Evolutionary conservation across 2,329 filamentous ascomycete species (phyloP).

Genomic region (Ceratocystis harringtonii): DNA sequence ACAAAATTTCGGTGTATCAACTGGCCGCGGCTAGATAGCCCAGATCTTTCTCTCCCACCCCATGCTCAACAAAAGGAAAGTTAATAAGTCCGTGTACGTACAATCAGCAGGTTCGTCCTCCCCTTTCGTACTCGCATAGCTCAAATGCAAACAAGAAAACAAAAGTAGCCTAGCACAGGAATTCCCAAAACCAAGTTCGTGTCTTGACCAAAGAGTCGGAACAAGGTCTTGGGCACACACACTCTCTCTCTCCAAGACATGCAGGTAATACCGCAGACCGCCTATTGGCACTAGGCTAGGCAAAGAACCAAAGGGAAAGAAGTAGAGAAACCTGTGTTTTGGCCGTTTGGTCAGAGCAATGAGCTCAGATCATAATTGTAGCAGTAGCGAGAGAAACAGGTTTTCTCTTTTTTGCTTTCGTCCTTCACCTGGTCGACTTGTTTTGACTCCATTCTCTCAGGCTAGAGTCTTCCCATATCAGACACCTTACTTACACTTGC

Average conservation of each 20-base stretch:
- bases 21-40: no score
- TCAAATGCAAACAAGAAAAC: background rate
- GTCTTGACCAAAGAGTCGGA: background rate
- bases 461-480: no score
- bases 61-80: no score
- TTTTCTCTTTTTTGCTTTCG: background rate
- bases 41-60: no score
- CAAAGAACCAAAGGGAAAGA: background rate
- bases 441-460: no score
- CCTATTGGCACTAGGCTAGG: background rate
- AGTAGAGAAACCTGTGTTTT: no score
- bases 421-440: background rate
- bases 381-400: background rate
- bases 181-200: background rate
- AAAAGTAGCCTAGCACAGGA: background rate
- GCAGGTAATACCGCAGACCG: slow-evolving; percentile 5
- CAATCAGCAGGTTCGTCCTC: background rate
- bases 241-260: background rate
- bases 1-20: no score
- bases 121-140: background rate
- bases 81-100: background rate
- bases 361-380: no score
- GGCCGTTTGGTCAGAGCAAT: no score
- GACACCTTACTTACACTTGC: no score
- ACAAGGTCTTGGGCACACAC: background rate